Evolutionary conservation across 192 early-diverging fungal genomes (phyloP), one percentile per base, ranked within the genome.

Genomic region (Coemansia sp.): DNA sequence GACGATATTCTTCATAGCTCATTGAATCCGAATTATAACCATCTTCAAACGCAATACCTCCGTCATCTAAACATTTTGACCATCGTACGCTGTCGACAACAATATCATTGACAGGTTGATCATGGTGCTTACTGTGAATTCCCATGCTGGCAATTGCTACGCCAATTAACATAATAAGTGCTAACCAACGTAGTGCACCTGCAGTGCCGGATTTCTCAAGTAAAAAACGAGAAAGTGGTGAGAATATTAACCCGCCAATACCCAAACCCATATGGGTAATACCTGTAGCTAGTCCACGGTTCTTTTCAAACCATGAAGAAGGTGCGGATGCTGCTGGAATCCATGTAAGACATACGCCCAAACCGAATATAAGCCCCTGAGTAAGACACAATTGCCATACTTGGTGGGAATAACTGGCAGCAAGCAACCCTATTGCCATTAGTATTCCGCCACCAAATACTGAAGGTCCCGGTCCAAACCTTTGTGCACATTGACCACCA

Each of bases 241-340:
- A 73, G 54, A 90, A 61, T 18, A 84, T 74, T 2, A 90, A 71
- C 7, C 88, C 88, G 26, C 88, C 88, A 21, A 86, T 73, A 1
- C 89, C 89, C 12, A 86, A 67, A 0, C 89, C 89, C 56, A 85
- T 85, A 19, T 89, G 86, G 0, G 88, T 86, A 34, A 89, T 68
- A 0, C 89, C 89, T 5, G 87, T 88, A 8, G 84, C 88, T 25
- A 89, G 24, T 0, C 84, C 83, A 7, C 88, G 71, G 30, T 78
- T 75, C 48, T 75, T 82, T n/a, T 49, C 69, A 62, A 88, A 91
- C 86, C 85, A 91, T 52, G 89, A 88, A 1, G 84, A 78, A 0
- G 88, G 87, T 4, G 87, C 64, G 0, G 83, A 82, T 1, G 89
- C 77, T 0, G 84, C 84, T 2, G 88, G 82, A 47, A 86, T 83